These are phyloP conservation scores for Gossypium schwendimanii DNA, from an alignment of 441 rosid genomes.

Conservation along the genomic window DNA sequence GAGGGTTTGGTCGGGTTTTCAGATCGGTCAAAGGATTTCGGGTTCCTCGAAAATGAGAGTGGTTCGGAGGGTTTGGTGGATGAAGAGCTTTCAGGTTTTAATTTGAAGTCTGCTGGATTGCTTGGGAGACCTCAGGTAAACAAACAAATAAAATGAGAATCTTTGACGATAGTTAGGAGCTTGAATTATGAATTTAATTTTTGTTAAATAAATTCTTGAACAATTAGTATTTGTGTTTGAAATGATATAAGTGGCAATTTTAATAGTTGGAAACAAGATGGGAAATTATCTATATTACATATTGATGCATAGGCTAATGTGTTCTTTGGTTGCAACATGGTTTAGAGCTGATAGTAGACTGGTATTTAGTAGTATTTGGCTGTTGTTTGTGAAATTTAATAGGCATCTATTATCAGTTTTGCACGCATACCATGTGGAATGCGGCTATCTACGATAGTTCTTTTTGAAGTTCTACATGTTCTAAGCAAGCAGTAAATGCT, in stretches of 20 bases:
- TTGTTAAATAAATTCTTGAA: not conserved
- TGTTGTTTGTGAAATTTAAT: not conserved
- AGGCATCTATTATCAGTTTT: not conserved
- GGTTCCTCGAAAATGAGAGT: slow-evolving; percentile 32
- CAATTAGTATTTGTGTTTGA: not conserved
- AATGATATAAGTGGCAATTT: not conserved
- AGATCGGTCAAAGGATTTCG: slow-evolving; percentile 39
- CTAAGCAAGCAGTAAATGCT: not conserved
- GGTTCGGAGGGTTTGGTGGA: slow-evolving; percentile 23
- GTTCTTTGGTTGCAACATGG: not conserved
- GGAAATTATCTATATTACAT: not conserved
- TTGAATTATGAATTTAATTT: not conserved
- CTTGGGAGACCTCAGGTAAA: slow-evolving; percentile 1
- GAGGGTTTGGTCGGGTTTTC: slow-evolving; percentile 31
- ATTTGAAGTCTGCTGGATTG: not conserved
- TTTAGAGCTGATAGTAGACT: not conserved
- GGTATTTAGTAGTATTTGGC: not conserved
- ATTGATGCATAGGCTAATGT: not conserved
- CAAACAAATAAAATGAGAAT: not conserved
- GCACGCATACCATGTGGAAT: not conserved
- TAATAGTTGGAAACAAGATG: not conserved
- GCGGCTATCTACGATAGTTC: not conserved
- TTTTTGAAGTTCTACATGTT: not conserved
- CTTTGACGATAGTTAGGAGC: not conserved
- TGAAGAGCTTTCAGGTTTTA: not conserved